Evolutionary conservation across 106 monocot species (phyloP), one percentile per base, ranked within the genome.

Genomic region (Chionographis japonica): DNA sequence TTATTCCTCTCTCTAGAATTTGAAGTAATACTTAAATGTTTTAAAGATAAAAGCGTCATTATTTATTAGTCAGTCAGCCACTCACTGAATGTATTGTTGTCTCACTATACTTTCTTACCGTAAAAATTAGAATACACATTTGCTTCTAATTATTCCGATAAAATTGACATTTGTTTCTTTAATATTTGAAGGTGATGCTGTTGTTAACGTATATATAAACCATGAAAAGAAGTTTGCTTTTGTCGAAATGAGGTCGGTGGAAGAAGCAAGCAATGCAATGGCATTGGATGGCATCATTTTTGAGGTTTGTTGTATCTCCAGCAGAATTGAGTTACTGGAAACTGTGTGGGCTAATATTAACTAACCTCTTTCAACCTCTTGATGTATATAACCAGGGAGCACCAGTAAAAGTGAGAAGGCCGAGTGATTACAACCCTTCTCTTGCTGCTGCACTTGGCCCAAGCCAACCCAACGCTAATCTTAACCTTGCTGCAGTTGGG

Each of bases 201-300:
- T 95, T 54, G 82, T 95, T 52, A 95, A 95, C 76, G 95, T 95
- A 4, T 95, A 95, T 68, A 95, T 95, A 75, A 95, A 95, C 72
- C 86, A 95, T 78, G 95, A 95, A 58, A 95, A 95, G 79, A 95
- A 95, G 72, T 95, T 95, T 76, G 95, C 95, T 41, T 95, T 95
- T 67, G 95, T 95, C 68, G 95, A 95, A 74, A 95, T 95, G 95
- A 83, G 95, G 60, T 95, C 95, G 36, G 95, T 95, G 58, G 95
- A 95, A 74, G 95, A 95, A 84, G 95, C 95, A 65, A 92, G 92
- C 74, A 95, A 95, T 78, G 95, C 95, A 58, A 95, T 95, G 95
- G 95, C 95, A 19, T 83, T 95, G 67, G 95, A 95, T 83, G 92
- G 91, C 67, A 95, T 95, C 58, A 95, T 95, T 60, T 95, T 95